Conservation (phyloP, 1,284 basidiomycete genomes). For the Coniferiporia weirii region DNA sequence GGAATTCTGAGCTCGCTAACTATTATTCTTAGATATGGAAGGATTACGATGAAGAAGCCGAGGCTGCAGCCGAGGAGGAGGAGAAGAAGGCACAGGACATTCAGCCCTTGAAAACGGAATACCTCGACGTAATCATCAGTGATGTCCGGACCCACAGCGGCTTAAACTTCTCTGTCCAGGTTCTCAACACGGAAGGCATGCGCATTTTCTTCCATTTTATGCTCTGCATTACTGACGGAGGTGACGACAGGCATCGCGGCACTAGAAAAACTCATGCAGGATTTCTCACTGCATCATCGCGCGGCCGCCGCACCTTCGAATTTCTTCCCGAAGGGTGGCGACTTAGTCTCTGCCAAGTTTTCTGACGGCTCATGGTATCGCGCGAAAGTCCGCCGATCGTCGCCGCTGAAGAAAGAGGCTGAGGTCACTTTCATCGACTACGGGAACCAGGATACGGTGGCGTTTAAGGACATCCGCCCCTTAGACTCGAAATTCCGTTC, state of each 20-base stretch:
- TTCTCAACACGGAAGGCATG: conserved; percentile 82
- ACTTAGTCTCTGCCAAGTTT: conserved; percentile 87
- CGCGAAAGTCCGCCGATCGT: conserved; percentile 79
- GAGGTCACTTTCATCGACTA: conserved; percentile 87
- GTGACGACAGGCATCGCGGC: conserved; percentile 65
- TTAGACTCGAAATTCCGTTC: conserved; percentile 83
- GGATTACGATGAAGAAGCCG: conserved; percentile 68
- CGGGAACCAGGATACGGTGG: conserved; percentile 82
- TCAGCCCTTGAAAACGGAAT: conserved; percentile 70
- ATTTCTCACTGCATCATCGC: conserved; percentile 83
- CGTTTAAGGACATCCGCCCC: conserved; percentile 73
- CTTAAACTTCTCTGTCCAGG: conserved; percentile 88
- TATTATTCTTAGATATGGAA: conserved; percentile 65
- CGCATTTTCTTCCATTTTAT: conserved; percentile 2
- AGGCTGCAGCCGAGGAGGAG: conserved; percentile 44
- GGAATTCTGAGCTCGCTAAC: too few species aligned
- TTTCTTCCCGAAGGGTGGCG: conserved; percentile 78
- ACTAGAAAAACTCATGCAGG: conserved; percentile 89
- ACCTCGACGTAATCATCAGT: conserved; percentile 88
- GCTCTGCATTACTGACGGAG: conserved; percentile 5
- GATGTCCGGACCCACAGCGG: conserved; percentile 75
- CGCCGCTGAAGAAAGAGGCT: conserved; percentile 81
- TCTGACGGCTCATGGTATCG: conserved; percentile 93
- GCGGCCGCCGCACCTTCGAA: conserved; percentile 54
- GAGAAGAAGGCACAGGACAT: conserved; percentile 38